Conservation (phyloP, 1,284 basidiomycete genomes). For the Coniferiporia sulphurascens region DNA sequence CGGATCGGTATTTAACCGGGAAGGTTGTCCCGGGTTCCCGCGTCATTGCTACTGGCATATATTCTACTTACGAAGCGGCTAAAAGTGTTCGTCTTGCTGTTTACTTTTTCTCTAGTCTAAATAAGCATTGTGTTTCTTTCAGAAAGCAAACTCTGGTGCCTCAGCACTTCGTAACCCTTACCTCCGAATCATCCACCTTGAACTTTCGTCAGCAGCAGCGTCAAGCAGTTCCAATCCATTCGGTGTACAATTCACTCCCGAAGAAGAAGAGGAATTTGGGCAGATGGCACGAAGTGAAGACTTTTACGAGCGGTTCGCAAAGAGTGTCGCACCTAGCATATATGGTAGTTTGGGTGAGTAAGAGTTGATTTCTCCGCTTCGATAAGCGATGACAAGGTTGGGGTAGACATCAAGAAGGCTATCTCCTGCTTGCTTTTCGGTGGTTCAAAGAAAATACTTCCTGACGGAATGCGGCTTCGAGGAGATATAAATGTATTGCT, state of each 20-base stretch:
- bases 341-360: slow-evolving; percentile 84
- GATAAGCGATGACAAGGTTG: slow-evolving; percentile 11
- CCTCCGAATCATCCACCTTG: slow-evolving; percentile 89
- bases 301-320: slow-evolving; percentile 93
- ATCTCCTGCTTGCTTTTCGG: slow-evolving; percentile 94
- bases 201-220: slow-evolving; percentile 73
- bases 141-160: slow-evolving; percentile 68
- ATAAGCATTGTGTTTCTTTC: slow-evolving; percentile 3
- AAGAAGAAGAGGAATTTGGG: slow-evolving; percentile 95
- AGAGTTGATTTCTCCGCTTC: neutral
- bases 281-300: slow-evolving; percentile 86
- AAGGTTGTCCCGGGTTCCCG: slow-evolving; percentile 93
- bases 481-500: slow-evolving; percentile 98
- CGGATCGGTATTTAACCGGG: slow-evolving; percentile 86
- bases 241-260: slow-evolving; percentile 83
- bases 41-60: slow-evolving; percentile 94
- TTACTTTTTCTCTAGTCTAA: neutral
- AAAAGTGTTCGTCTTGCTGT: slow-evolving; percentile 59
- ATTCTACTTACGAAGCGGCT: slow-evolving; percentile 88
- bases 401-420: slow-evolving; percentile 93
- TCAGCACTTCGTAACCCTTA: slow-evolving; percentile 93
- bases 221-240: slow-evolving; percentile 70
- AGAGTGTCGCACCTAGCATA: slow-evolving; percentile 95
- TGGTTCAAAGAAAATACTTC: slow-evolving; percentile 96
- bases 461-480: slow-evolving; percentile 95